Conservation (phyloP, 2,329 filamentous ascomycete species). For the Fusarium caatingaense region DNA sequence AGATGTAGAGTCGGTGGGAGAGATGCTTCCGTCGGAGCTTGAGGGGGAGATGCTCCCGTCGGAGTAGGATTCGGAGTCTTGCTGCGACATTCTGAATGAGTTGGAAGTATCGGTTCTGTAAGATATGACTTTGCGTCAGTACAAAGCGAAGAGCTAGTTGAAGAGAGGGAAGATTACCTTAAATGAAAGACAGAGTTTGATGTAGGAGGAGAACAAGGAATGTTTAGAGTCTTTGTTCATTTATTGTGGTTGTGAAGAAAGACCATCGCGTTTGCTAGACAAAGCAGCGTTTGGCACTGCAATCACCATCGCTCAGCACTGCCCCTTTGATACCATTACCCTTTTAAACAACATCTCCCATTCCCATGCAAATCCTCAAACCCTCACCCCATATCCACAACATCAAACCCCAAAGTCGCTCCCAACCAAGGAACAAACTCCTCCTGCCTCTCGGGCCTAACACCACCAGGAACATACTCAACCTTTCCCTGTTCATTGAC, state of each 20-base stretch:
- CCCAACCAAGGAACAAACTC: background rate
- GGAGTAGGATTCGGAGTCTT: too few relatives aligned
- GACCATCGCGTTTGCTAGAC: accelerated
- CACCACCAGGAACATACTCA: background rate
- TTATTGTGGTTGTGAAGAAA: background rate
- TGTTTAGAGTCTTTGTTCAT: background rate
- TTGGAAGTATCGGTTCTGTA: too few relatives aligned
- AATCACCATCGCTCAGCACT: background rate
- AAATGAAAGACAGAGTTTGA: too few relatives aligned
- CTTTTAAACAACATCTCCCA: too few relatives aligned
- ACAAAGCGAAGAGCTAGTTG: too few relatives aligned
- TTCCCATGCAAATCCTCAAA: background rate
- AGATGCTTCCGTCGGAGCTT: too few relatives aligned
- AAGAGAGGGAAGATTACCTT: too few relatives aligned
- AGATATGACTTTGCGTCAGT: too few relatives aligned
- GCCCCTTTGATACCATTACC: background rate
- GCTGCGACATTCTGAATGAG: too few relatives aligned
- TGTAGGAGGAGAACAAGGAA: too few relatives aligned
- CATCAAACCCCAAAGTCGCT: background rate
- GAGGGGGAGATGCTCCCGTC: too few relatives aligned
- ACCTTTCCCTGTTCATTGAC: background rate
- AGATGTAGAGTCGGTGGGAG: too few relatives aligned
- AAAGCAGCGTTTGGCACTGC: background rate
- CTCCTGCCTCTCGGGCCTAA: background rate
- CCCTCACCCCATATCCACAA: background rate